A percentile compares a stretch with the other conserved stretches of the same genome.
Evolutionary conservation across 192 early-diverging fungal species (phyloP).

Genomic region (Thoreauomyces humboldtii): DNA sequence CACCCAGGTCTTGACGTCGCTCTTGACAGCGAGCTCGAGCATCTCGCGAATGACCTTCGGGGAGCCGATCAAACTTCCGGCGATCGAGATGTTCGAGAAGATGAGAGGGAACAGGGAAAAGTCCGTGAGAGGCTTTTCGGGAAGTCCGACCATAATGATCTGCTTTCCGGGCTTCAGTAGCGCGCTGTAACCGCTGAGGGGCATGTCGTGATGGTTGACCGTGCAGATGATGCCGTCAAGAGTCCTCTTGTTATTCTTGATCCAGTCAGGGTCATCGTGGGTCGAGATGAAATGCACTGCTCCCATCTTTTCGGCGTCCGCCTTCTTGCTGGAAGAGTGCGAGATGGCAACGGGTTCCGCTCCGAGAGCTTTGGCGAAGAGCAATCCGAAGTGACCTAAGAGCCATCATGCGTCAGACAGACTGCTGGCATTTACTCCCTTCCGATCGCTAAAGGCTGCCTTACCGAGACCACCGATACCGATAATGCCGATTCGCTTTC

Average conservation of each 20-base stretch:
- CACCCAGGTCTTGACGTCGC: constrained; percentile 65
- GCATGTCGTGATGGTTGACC: constrained; percentile 17
- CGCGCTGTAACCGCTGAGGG: background rate
- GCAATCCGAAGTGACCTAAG: constrained; percentile 34
- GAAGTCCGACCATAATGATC: constrained; percentile 63
- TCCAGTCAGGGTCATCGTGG: constrained; percentile 31
- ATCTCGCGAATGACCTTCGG: constrained; percentile 57
- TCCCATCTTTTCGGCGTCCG: constrained; percentile 32
- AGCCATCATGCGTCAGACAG: no score
- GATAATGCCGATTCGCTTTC: constrained; percentile 67
- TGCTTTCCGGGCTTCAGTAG: constrained; percentile 51
- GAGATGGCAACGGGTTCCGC: constrained; percentile 31
- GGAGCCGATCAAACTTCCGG: constrained; percentile 67
- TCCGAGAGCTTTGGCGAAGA: constrained; percentile 58
- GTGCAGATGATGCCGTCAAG: constrained; percentile 35
- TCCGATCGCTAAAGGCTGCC: no score
- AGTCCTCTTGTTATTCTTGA: constrained; percentile 43
- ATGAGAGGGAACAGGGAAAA: constrained; percentile 39
- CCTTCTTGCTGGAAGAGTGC: constrained; percentile 25
- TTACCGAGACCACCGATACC: constrained; percentile 82
- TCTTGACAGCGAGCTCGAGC: constrained; percentile 66
- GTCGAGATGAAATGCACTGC: constrained; percentile 29
- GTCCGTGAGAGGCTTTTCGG: constrained; percentile 47
- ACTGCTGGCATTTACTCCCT: no score
- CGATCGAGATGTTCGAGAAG: constrained; percentile 44